These are phyloP conservation scores for Gaeumannomyces sp. DNA, from an alignment of 2,329 filamentous ascomycete species.

Conservation along the genomic window DNA sequence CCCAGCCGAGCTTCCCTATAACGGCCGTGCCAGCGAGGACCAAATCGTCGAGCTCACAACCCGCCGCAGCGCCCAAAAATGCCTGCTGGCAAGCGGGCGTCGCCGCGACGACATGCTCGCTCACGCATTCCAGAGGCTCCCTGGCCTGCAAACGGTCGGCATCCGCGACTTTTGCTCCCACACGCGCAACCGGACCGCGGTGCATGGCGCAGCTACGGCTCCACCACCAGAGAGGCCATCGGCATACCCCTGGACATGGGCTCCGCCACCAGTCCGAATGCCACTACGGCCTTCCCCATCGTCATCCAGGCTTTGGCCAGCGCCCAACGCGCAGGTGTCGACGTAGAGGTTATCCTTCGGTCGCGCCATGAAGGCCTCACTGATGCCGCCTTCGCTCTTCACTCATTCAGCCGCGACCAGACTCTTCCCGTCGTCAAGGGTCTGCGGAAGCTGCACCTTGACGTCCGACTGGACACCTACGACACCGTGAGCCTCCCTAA, in stretches of 20 bases:
- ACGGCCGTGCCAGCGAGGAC: neutral
- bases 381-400: constrained; percentile 41
- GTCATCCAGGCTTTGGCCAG: constrained; percentile 37
- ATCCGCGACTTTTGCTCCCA: constrained; percentile 52
- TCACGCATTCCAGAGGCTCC: constrained; percentile 48
- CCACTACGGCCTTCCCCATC: constrained; percentile 31
- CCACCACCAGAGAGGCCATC: constrained; percentile 31
- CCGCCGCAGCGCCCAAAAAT: constrained; percentile 19
- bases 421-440: constrained; percentile 35
- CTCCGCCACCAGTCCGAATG: constrained; percentile 8
- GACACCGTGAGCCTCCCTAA: neutral
- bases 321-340: constrained; percentile 29
- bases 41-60: neutral
- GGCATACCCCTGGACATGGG: constrained; percentile 19
- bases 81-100: constrained; percentile 36
- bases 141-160: constrained; percentile 48
- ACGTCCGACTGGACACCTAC: constrained; percentile 14
- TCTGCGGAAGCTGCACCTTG: constrained; percentile 41
- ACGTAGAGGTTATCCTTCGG: constrained; percentile 43
- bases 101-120: constrained; percentile 47
- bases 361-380: constrained; percentile 22
- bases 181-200: constrained; percentile 42
- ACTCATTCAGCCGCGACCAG: constrained; percentile 28
- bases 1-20: neutral
- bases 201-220: constrained; percentile 51